Base-by-base conservation (phyloP, 768 basidiomycete species). In the Rhizopogon salebrosus region DNA sequence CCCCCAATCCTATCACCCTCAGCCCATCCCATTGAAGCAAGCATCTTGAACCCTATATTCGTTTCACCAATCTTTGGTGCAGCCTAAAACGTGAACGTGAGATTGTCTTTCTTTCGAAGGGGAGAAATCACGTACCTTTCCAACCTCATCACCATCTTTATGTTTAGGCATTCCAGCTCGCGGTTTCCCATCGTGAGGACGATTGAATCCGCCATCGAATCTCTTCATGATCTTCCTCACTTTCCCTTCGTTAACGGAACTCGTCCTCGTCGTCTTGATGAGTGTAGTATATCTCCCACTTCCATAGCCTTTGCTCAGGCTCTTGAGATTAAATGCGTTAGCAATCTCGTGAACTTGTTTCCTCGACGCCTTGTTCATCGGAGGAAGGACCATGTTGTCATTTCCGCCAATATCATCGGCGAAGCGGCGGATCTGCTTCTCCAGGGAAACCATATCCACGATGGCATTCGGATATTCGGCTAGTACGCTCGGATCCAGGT, bases 21-120 rank as follows among this genome's bases (percentile, higher is more conserved):
- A 3, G 80, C 66, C 93, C 93, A 95, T 38, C 95, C 95, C 95
- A 98, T 97, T 55, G 79, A 75, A 14, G 85, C 83, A 57, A 98
- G 66, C 82, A 98, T 80, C 71, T 71, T 81, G 73, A 95, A 97
- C 0, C 95, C 95, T 46, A 94, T 62, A 60, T 98, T 98, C 2
- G 80, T 72, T 57, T 80, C 74, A 13, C 80, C 85, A 50, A 98
- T 87, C 71, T 85, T 92, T 2, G 89, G 89, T 13, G 91, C 92
- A 43, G 85, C 84, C 78, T 88, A 14, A 8, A 56, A 46, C 8
- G 48, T 57, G 4, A 41, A 51, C 10, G 31, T 39, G 40, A 41
- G n/a, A 39, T 38, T 22, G 9, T 24, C 9, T 18, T 16, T 16
- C 8, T 20, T 7, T 45, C 31, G 13, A 31, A 27, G 8, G 7